A percentile compares a stretch with the other conserved stretches of the same genome.
Evolutionary conservation across 305 asterid species (phyloP).

Genomic region (Petunia hybrid): DNA sequence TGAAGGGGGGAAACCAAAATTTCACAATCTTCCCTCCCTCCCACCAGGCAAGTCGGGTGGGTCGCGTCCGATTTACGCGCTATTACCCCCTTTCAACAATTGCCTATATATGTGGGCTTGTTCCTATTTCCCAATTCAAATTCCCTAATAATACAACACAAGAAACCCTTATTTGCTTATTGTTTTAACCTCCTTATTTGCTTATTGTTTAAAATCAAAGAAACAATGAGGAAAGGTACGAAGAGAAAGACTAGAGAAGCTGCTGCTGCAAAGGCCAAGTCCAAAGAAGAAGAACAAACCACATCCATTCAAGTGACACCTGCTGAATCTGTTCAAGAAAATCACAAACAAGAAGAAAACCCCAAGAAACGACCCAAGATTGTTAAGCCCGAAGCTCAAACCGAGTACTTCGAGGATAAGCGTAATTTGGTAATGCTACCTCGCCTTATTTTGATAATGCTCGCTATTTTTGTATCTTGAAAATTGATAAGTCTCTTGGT

Average conservation of each 20-base stretch:
- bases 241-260: conserved; percentile 66
- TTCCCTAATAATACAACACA: conserved; percentile 32
- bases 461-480: conserved; percentile 8
- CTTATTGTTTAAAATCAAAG: conserved; percentile 28
- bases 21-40: conserved; percentile 23
- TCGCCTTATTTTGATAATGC: not conserved
- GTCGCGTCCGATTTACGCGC: conserved; percentile 27
- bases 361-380: conserved; percentile 25
- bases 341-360: not conserved
- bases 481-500: not conserved
- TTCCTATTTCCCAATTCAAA: conserved; percentile 42
- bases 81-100: not conserved
- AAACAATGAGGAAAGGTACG: conserved; percentile 56
- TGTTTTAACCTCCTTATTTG: conserved; percentile 7
- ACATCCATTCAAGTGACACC: conserved; percentile 27
- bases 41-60: not conserved
- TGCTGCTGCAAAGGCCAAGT: conserved; percentile 34
- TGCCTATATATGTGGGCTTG: too few relatives aligned
- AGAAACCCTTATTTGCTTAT: conserved; percentile 36
- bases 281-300: conserved; percentile 29
- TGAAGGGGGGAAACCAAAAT: conserved; percentile 12
- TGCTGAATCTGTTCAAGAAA: conserved; percentile 29
- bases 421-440: conserved; percentile 65
- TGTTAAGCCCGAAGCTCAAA: conserved; percentile 52
- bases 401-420: conserved; percentile 73